These are phyloP conservation scores for Poterioochromonas sp. DNA, from an alignment of 352 stramenopile species.

Conservation along the genomic window DNA sequence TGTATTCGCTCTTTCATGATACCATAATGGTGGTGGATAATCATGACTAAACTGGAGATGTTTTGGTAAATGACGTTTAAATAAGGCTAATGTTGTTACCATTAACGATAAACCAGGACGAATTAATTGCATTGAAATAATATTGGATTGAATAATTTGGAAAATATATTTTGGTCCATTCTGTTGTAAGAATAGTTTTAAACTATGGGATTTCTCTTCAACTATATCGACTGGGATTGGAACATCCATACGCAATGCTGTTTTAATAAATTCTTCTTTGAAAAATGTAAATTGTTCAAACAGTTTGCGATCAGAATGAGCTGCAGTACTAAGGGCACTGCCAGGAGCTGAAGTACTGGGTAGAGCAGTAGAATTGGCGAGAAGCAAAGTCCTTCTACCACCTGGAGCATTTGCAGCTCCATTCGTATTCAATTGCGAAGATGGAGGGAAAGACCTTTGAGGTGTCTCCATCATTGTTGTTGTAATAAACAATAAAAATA, in stretches of 20 bases:
- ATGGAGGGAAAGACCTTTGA: no score
- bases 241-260: background rate
- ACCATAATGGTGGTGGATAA: background rate
- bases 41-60: no score
- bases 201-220: background rate
- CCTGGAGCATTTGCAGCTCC: no score
- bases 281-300: conserved; percentile 8
- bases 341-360: no score
- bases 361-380: no score
- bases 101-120: background rate
- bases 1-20: background rate
- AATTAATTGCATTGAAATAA: background rate
- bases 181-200: background rate
- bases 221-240: conserved; percentile 2
- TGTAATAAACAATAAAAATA: no score
- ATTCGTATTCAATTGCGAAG: no score
- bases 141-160: conserved; percentile 20
- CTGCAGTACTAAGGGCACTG: no score
- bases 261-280: background rate
- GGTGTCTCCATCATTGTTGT: no score
- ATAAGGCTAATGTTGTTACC: background rate
- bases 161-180: conserved; percentile 13
- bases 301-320: background rate
- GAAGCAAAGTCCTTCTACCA: no score
- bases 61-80: no score